A percentile compares a stretch with the other conserved stretches of the same genome.
Conservation (phyloP, 768 basidiomycete species). For the Tricholoma sp. region DNA sequence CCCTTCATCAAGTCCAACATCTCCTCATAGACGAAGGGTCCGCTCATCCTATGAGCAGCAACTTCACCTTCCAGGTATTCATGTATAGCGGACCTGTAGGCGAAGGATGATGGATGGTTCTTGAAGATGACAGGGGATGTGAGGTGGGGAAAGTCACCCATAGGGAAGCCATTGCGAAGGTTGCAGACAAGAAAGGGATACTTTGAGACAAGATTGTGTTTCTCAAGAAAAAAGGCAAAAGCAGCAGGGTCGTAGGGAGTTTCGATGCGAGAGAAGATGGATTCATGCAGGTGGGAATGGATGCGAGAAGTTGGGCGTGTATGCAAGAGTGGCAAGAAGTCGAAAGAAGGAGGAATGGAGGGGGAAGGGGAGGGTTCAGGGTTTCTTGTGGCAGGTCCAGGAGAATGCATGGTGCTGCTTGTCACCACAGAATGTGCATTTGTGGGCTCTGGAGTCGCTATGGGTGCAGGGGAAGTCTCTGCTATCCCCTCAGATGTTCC, state of each 20-base stretch:
- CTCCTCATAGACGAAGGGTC: constrained; percentile 15
- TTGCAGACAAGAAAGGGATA: constrained; percentile 28
- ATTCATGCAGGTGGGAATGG: constrained; percentile 2
- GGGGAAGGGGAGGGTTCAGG: constrained; percentile 11
- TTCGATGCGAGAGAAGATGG: constrained; percentile 20
- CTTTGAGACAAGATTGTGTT: constrained; percentile 12
- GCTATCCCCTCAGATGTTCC: constrained; percentile 12
- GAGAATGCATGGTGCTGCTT: constrained; percentile 22
- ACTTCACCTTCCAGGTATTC: constrained; percentile 18
- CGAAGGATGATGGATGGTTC: constrained; percentile 13
- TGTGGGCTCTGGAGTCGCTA: constrained; percentile 14
- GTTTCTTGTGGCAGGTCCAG: constrained; percentile 16
- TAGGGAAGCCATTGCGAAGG: constrained; percentile 26
- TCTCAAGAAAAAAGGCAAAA: constrained; percentile 20
- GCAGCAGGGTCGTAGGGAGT: constrained; percentile 26
- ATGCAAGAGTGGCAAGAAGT: constrained; percentile 1
- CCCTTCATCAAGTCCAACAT: constrained; percentile 20
- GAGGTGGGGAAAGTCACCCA: constrained; percentile 26
- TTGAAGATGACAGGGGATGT: constrained; percentile 12
- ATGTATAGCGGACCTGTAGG: constrained; percentile 11
- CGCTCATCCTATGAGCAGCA: constrained; percentile 17
- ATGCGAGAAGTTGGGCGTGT: constrained; percentile 9
- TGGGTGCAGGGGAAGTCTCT: constrained; percentile 4
- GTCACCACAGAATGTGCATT: constrained; percentile 28
- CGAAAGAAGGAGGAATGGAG: not conserved